Evolutionary conservation across 2,329 filamentous ascomycete species (phyloP).

Genomic region (Fusarium sp.): DNA sequence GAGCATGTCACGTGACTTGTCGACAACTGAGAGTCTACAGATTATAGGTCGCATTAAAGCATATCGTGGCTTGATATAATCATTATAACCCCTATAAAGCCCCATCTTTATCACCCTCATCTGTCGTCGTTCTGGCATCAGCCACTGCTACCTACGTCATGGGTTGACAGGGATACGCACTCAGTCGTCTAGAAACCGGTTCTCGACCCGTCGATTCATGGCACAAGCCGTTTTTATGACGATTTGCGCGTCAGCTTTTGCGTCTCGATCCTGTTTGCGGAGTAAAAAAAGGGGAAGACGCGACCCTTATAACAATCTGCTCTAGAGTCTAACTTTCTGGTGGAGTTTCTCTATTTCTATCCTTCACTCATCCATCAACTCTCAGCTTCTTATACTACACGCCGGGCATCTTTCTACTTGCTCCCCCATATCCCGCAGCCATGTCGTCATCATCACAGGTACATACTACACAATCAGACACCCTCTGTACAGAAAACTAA

Average conservation of each 20-base stretch:
- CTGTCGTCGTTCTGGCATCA: neutral
- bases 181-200: constrained; percentile 14
- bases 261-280: constrained; percentile 26
- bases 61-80: too few relatives aligned
- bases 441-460: constrained; percentile 27
- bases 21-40: too few relatives aligned
- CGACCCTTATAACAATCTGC: constrained; percentile 6
- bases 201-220: constrained; percentile 20
- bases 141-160: constrained; percentile 23
- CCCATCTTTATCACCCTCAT: neutral
- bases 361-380: constrained; percentile 18
- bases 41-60: too few relatives aligned
- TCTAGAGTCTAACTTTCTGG: neutral
- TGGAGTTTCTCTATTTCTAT: constrained; percentile 28
- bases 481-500: neutral
- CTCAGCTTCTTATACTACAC: constrained; percentile 7
- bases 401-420: neutral
- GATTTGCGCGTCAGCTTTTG: constrained; percentile 32
- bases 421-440: constrained; percentile 1
- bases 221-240: constrained; percentile 32
- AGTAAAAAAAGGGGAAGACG: constrained; percentile 15
- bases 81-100: neutral
- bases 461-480: neutral
- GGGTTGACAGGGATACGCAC: neutral
- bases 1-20: too few relatives aligned